Conservation (phyloP, 306 rosid species). For the Inga laurina region DNA sequence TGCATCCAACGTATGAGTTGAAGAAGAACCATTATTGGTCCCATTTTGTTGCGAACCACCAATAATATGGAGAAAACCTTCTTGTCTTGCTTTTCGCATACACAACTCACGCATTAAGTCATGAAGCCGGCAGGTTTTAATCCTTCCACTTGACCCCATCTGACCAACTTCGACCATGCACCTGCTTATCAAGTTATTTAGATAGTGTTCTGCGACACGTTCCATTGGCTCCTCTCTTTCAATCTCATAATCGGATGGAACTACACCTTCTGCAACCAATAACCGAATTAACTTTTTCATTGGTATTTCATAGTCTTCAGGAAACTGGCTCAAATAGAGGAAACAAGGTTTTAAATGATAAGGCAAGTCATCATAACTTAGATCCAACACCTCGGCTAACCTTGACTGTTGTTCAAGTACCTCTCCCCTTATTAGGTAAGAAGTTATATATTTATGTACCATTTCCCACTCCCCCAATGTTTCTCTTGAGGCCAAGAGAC, state of each 20-base stretch:
- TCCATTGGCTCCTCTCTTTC: slow-evolving; percentile 43
- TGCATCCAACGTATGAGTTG: not conserved
- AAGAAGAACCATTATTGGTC: not conserved
- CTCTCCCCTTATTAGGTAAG: slow-evolving; percentile 40
- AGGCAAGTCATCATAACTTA: slow-evolving; percentile 53
- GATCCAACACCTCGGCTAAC: slow-evolving; percentile 44
- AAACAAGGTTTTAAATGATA: slow-evolving; percentile 53
- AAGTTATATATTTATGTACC: slow-evolving; percentile 30
- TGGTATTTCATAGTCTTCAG: slow-evolving; percentile 55
- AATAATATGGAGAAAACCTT: slow-evolving; percentile 41
- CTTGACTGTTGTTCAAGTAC: slow-evolving; percentile 38
- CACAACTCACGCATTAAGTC: slow-evolving; percentile 62
- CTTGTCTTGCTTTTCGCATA: slow-evolving; percentile 42
- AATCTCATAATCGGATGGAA: slow-evolving; percentile 35
- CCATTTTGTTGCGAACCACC: not conserved
- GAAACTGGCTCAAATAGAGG: slow-evolving; percentile 53
- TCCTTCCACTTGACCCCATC: slow-evolving; percentile 43
- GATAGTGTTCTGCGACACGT: slow-evolving; percentile 41
- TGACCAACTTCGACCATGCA: slow-evolving; percentile 58
- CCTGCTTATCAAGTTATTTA: slow-evolving; percentile 43
- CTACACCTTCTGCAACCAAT: slow-evolving; percentile 63
- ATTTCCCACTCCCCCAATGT: slow-evolving; percentile 43
- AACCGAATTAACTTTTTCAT: slow-evolving; percentile 38
- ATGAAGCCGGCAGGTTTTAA: slow-evolving; percentile 56
- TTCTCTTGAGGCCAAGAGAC: slow-evolving; percentile 53